These are phyloP conservation scores for Prunus yedoensis DNA, from an alignment of 331 rosid species.

Conservation along the genomic window DNA sequence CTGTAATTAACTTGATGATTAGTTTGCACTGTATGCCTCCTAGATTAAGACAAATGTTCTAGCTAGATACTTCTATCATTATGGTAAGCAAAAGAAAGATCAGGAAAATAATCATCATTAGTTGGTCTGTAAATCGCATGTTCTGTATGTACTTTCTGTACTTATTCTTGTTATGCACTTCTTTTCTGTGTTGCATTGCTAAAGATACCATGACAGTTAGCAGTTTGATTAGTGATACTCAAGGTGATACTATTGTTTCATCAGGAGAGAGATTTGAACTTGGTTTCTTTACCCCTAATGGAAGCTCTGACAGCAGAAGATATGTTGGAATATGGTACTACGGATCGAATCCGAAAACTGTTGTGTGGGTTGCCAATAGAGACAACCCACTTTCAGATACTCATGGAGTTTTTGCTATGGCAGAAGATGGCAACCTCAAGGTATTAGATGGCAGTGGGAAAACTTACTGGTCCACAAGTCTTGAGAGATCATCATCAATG, in stretches of 20 bases:
- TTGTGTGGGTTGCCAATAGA: conserved; percentile 80
- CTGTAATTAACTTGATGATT: conserved; percentile 22
- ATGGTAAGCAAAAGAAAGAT: conserved; percentile 38
- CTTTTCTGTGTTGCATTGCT: conserved; percentile 36
- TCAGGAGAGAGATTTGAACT: conserved; percentile 52
- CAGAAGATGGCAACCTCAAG: conserved; percentile 62
- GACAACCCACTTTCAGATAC: conserved; percentile 51
- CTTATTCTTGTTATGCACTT: conserved; percentile 33
- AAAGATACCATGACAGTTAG: conserved; percentile 37
- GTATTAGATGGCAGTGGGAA: conserved; percentile 44
- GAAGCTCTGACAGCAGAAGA: conserved; percentile 52
- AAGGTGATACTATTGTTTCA: conserved; percentile 52
- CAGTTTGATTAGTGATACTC: conserved; percentile 39
- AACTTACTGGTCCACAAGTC: conserved; percentile 48
- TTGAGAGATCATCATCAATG: conserved; percentile 31
- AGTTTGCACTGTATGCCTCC: conserved; percentile 17
- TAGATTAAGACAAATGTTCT: conserved; percentile 25
- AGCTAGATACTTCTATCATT: conserved; percentile 21
- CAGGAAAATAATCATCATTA: conserved; percentile 30
- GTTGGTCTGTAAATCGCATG: conserved; percentile 36
- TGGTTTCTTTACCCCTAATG: conserved; percentile 66
- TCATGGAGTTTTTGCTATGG: conserved; percentile 45
- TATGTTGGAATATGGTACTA: conserved; percentile 77
- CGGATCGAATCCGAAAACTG: conserved; percentile 43
- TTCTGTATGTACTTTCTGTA: conserved; percentile 27